Evolutionary conservation across 768 basidiomycete genomes (phyloP), one percentile per base, ranked within the genome.

Genomic region (Serendipita sp.): DNA sequence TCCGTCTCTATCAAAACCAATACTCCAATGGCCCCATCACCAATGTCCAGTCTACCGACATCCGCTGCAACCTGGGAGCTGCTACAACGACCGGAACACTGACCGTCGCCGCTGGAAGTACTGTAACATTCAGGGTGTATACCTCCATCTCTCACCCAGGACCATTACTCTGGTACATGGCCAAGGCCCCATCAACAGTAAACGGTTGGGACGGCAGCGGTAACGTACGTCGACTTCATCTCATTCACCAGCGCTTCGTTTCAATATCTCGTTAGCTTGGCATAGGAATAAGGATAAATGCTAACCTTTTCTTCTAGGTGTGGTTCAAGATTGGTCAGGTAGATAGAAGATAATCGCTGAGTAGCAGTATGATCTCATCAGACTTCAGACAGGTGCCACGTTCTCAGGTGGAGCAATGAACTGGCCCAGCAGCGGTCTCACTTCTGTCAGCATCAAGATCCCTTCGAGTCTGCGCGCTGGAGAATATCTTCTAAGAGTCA

Each of bases 401-500:
- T 60, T 60, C 56, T 60, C 56, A 10, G 24, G 24, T 30, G 56
- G 56, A 4, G 16, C 16, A 37, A 60, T 60, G 24, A 60, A 30
- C 56, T 60, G 56, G 56, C 56, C 56, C 24, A 32, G 28, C 10
- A 53, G 13, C 38, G 38, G 38, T 11, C 16, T 28, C 24, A 60
- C 56, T 4, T 32, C 28, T n/a, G 56, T 60, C 56, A 60, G 56
- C 56, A 48, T 66, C 48, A 65, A 41, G 18, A 66, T 66, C 35
- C 66, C 66, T 35, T 34, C 38, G 15, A 53, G 28, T 1, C 16
- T 66, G 15, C 66, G 64, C 11, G 37, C 34, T 38, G 66, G 63
- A 11, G 46, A 66, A 47, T 66, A 66, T 48, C 45, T 66, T n/a
- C 15, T 66, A 24, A 65, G 66, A 41, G 38, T 41, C 38, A 41